These are phyloP conservation scores for Tetrapisispora iriomotensis DNA, from an alignment of 805 yeast species.

Conservation along the genomic window DNA sequence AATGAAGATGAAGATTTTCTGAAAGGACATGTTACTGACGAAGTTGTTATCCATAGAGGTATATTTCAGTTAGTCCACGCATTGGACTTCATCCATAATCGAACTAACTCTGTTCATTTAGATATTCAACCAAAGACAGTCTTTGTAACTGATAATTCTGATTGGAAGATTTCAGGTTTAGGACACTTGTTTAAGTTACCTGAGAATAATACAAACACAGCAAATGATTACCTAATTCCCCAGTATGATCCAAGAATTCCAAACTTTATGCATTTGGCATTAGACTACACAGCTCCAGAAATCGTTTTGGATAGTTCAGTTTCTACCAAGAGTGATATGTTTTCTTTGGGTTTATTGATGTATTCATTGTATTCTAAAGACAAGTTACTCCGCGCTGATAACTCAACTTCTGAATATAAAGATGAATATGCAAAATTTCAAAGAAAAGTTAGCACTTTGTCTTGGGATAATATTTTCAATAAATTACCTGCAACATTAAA, in stretches of 20 bases:
- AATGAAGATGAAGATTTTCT: constrained; percentile 22
- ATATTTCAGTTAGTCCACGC: constrained; percentile 69
- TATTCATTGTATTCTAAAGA: constrained; percentile 56
- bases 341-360: constrained; percentile 72
- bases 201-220: constrained; percentile 35
- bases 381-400: constrained; percentile 40
- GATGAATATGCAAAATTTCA: constrained; percentile 43
- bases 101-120: constrained; percentile 64
- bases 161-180: constrained; percentile 88
- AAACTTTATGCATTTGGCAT: constrained; percentile 52
- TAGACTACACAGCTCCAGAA: constrained; percentile 80
- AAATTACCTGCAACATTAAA: constrained; percentile 52
- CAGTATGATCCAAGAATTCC: constrained; percentile 73
- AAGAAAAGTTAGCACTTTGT: constrained; percentile 33
- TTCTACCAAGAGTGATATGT: constrained; percentile 65
- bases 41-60: constrained; percentile 71
- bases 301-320: constrained; percentile 55
- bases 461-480: constrained; percentile 35
- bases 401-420: constrained; percentile 52
- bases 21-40: constrained; percentile 48
- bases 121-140: constrained; percentile 72
- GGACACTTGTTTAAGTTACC: constrained; percentile 38
- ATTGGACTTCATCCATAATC: constrained; percentile 70
- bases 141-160: constrained; percentile 71
- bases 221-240: constrained; percentile 55